A percentile compares a stretch with the other conserved stretches of the same genome.
phyloP scores from a whole-genome alignment of 208 protist genomes.

The Crithidia brevicula region DNA sequence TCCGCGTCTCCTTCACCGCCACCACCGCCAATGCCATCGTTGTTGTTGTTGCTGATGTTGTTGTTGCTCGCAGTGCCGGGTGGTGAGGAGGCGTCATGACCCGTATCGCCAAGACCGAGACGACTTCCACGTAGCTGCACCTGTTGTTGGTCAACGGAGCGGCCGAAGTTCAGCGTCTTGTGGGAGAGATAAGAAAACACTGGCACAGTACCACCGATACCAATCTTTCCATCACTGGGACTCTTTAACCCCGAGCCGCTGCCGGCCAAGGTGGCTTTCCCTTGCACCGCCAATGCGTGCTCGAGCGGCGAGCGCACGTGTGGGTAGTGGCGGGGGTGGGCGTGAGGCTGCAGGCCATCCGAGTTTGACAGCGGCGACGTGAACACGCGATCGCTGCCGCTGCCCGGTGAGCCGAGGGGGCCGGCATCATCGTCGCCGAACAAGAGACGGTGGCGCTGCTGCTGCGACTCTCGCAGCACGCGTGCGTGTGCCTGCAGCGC shows the following conservation, averaged over 20 bases:
- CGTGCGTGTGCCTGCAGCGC: constrained; percentile 46
- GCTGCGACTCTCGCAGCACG: constrained; percentile 29
- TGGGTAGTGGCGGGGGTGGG: neutral
- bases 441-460: constrained; percentile 28
- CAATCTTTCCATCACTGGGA: neutral
- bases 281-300: neutral
- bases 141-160: constrained; percentile 2
- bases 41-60: constrained; percentile 9
- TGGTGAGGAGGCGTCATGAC: neutral
- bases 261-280: neutral
- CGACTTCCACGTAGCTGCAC: constrained; percentile 7
- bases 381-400: constrained; percentile 4
- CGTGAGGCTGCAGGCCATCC: neutral
- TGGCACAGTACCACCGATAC: neutral
- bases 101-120: constrained; percentile 5
- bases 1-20: constrained; percentile 11
- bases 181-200: neutral
- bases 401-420: neutral
- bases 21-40: constrained; percentile 1
- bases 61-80: neutral
- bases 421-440: constrained; percentile 12
- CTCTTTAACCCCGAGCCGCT: too few relatives aligned
- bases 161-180: constrained; percentile 13
- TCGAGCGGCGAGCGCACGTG: neutral
- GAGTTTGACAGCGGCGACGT: neutral